Evolutionary conservation across 108 stramenopile species (phyloP).

Genomic region (Nannochloropsis salina): DNA sequence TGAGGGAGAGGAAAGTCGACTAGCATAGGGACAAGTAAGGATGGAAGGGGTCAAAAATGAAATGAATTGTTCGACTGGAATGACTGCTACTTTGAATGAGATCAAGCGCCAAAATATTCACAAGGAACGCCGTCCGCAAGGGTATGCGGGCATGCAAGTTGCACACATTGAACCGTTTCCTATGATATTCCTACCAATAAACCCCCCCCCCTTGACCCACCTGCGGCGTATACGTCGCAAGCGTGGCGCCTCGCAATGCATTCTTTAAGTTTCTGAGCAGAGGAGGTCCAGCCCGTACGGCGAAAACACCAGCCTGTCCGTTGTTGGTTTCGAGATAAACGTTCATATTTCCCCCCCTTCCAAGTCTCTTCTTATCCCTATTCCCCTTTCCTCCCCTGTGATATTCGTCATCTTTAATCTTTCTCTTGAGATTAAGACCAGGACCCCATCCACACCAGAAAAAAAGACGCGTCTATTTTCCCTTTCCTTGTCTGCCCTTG

Average conservation of each 20-base stretch:
- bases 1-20: conserved; percentile 57
- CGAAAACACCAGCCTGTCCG: conserved; percentile 57
- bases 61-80: too few relatives aligned
- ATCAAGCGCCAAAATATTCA: too few relatives aligned
- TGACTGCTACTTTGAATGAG: too few relatives aligned
- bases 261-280: conserved; percentile 54
- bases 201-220: neutral
- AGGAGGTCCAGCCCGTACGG: conserved; percentile 66
- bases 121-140: too few relatives aligned
- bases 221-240: neutral
- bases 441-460: too few relatives aligned
- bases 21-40: conserved; percentile 19
- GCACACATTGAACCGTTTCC: too few relatives aligned
- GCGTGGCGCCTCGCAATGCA: conserved; percentile 29
- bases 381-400: neutral
- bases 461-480: too few relatives aligned
- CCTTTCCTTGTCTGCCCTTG: neutral
- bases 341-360: neutral
- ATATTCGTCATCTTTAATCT: too few relatives aligned
- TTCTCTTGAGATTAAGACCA: too few relatives aligned
- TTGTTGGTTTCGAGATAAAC: neutral
- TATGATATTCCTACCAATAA: too few relatives aligned
- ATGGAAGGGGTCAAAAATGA: neutral
- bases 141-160: too few relatives aligned
- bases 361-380: neutral